These are phyloP conservation scores for Chaetothyriales sp. DNA, from an alignment of 2,329 filamentous ascomycete species.

Conservation along the genomic window DNA sequence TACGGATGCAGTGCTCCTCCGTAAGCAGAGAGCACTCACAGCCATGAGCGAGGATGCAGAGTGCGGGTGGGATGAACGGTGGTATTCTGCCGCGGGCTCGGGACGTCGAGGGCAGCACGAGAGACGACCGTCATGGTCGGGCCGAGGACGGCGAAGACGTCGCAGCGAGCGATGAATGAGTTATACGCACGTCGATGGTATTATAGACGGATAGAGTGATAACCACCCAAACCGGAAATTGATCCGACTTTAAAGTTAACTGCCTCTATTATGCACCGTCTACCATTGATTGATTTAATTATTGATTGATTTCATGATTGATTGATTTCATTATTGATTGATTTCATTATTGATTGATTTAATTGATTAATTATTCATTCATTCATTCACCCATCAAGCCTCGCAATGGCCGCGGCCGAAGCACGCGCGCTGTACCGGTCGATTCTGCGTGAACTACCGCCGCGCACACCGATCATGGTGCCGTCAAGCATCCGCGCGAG, in stretches of 20 bases:
- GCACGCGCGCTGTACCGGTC: conserved; percentile 74
- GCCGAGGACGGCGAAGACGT: background rate
- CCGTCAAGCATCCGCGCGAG: conserved; percentile 56
- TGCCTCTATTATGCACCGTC: background rate
- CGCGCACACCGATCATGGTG: conserved; percentile 34
- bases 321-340: too few relatives aligned
- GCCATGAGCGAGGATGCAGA: background rate
- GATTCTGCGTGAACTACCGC: conserved; percentile 77
- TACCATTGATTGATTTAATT: too few relatives aligned
- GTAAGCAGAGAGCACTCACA: conserved; percentile 12
- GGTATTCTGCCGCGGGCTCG: conserved; percentile 58
- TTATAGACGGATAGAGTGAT: too few relatives aligned
- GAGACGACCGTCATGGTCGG: conserved; percentile 64
- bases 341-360: too few relatives aligned
- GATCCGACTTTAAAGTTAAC: background rate
- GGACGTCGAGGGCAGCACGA: conserved; percentile 58
- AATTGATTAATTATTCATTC: too few relatives aligned
- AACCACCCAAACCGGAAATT: background rate
- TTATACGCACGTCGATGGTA: background rate
- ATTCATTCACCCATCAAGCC: background rate
- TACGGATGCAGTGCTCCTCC: conserved; percentile 15
- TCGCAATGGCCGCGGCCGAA: conserved; percentile 26
- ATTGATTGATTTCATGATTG: too few relatives aligned
- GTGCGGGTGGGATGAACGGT: background rate
- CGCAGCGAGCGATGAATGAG: background rate